These are phyloP conservation scores for Candida dubliniensis DNA, from an alignment of 1,139 yeast genomes.

Conservation along the genomic window DNA sequence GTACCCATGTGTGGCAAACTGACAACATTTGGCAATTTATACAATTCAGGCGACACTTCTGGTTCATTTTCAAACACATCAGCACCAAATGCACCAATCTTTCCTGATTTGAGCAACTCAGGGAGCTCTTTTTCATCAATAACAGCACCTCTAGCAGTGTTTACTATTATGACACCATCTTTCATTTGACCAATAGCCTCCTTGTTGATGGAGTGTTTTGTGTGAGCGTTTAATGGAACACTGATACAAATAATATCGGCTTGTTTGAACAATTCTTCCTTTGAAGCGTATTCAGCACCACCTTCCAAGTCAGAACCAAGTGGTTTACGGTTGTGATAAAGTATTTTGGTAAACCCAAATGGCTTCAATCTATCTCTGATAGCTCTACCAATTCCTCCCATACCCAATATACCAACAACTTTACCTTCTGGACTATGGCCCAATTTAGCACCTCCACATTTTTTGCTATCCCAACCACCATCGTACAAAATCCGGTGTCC, in stretches of 20 bases:
- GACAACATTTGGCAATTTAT: conserved; percentile 56
- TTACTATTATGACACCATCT: conserved; percentile 61
- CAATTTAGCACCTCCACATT: conserved; percentile 26
- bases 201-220: conserved; percentile 58
- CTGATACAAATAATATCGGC: conserved; percentile 63
- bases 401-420: conserved; percentile 66
- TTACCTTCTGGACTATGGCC: conserved; percentile 59
- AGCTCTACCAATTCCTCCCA: conserved; percentile 79
- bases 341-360: conserved; percentile 59
- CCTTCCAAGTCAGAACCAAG: conserved; percentile 55
- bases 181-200: conserved; percentile 58
- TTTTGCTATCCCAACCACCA: conserved; percentile 56
- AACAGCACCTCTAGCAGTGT: conserved; percentile 75
- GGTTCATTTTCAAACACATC: conserved; percentile 92
- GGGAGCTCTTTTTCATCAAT: conserved; percentile 67
- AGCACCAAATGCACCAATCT: conserved; percentile 71
- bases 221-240: conserved; percentile 59
- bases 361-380: conserved; percentile 61
- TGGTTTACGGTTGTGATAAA: conserved; percentile 61
- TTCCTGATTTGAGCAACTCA: conserved; percentile 62
- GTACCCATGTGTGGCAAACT: conserved; percentile 86
- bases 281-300: conserved; percentile 54
- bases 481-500: conserved; percentile 45
- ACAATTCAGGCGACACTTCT: conserved; percentile 55
- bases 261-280: conserved; percentile 53